Base-by-base conservation (phyloP, 805 yeast genomes). In the Dipodascopsis uninucleata region DNA sequence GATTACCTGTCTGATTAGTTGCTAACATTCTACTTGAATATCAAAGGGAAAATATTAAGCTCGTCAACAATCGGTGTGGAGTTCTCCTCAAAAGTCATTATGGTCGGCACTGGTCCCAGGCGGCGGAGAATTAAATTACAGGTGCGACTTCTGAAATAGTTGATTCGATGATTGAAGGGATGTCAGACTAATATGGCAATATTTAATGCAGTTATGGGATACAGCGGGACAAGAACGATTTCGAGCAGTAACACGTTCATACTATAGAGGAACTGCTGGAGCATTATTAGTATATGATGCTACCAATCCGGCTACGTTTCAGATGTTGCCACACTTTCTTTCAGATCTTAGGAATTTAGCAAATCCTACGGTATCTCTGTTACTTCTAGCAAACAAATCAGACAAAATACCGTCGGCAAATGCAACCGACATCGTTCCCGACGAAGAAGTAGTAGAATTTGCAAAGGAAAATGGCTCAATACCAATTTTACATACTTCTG, bases 141-240 rank as follows among this genome's bases (percentile, higher is more conserved):
- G 54, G 56, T 51, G 36, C 21, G 45, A 23, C 3, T 21, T 5
- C 10, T 5, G 22, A n/a, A 5, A 22, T 12, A 17, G n/a, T n/a
- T n/a, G n/a, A n/a, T n/a, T 12, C 8, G 12, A 31, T 16, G 12
- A n/a, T 18, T 10, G 22, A 10, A 26, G 10, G 10, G 12, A 16
- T n/a, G n/a, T n/a, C n/a, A n/a, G n/a, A n/a, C n/a, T n/a, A n/a
- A 26, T 21, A 18, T 21, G 12, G 10, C 31, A 12, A 36, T 26
- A 10, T n/a, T 26, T 25, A 8, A 4, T 94, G 3, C 95, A 87
- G 68, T 82, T 88, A 58, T 88, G 97, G 97, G 97, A 88, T 66
- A 88, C 97, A 25, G 96, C 96, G 1, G 97, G 97, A 40, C 97
- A 88, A 69, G 97, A 88, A 66, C 77, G 96, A 68, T 89, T 87